phyloP scores from a whole-genome alignment of 164 flowering plant genomes.

The Liriodendron chinense region DNA sequence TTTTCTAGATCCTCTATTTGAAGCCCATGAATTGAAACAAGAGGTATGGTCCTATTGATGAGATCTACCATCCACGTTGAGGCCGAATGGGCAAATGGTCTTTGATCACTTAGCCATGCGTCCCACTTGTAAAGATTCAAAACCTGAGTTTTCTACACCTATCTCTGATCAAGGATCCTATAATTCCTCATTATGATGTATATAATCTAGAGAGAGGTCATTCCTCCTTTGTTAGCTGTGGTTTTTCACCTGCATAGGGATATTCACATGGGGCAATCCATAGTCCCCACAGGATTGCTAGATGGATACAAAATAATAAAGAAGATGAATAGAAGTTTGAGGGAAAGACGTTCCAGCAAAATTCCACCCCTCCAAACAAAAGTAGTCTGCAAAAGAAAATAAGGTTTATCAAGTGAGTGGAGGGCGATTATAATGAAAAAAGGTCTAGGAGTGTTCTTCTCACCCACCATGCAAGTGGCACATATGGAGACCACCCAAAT shows the following conservation, averaged over 20 bases:
- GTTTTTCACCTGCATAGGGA: slow-evolving; percentile 40
- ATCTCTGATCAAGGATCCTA: neutral
- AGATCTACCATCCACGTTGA: no score
- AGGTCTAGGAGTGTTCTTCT: neutral
- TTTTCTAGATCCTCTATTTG: no score
- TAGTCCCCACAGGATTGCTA: slow-evolving; percentile 62
- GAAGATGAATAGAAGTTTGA: slow-evolving; percentile 66
- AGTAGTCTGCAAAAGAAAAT: slow-evolving; percentile 43
- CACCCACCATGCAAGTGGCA: neutral
- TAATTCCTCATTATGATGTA: neutral
- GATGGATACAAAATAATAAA: slow-evolving; percentile 61
- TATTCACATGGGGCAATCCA: slow-evolving; percentile 65
- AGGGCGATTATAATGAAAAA: neutral
- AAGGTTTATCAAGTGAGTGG: no score
- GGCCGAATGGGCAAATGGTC: neutral
- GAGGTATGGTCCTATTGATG: no score
- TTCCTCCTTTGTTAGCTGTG: slow-evolving; percentile 30
- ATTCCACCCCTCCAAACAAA: slow-evolving; percentile 67
- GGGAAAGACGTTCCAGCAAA: slow-evolving; percentile 94
- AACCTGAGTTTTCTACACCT: neutral
- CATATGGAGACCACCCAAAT: no score
- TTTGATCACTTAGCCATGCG: neutral
- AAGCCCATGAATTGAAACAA: no score
- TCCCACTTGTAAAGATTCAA: no score
- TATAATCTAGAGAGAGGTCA: slow-evolving; percentile 11